phyloP scores from a whole-genome alignment of 2,329 filamentous ascomycete species.

The Fusarium goolgardi region DNA sequence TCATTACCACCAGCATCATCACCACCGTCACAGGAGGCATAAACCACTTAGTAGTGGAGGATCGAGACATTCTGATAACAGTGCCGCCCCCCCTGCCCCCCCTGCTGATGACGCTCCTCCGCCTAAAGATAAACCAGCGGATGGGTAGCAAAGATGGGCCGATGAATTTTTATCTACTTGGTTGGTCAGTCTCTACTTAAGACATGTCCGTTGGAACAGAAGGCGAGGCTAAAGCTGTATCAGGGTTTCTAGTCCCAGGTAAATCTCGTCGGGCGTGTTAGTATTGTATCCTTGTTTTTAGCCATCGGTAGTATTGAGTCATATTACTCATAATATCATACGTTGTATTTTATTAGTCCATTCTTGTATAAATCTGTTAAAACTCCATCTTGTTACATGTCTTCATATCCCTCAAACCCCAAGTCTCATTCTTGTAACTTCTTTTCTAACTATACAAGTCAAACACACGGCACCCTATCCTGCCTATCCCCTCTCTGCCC shows the following conservation, averaged over 20 bases:
- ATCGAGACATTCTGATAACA: constrained; percentile 49
- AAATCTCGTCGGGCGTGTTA: constrained; percentile 28
- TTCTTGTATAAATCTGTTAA: not conserved
- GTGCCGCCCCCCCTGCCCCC: constrained; percentile 30
- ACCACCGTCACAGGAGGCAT: constrained; percentile 33
- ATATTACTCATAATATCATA: not conserved
- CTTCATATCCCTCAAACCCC: not conserved
- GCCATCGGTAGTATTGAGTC: not conserved
- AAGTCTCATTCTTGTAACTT: not conserved
- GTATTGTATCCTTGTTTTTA: not conserved
- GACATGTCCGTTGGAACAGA: fast-evolving
- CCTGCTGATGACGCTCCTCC: constrained; percentile 31
- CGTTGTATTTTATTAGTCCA: not conserved
- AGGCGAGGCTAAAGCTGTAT: not conserved
- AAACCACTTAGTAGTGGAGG: constrained; percentile 50
- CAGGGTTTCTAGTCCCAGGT: constrained; percentile 23
- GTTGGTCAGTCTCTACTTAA: not conserved
- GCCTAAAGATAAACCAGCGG: constrained; percentile 27
- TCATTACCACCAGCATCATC: constrained; percentile 5
- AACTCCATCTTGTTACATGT: not conserved
- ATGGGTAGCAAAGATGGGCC: constrained; percentile 14
- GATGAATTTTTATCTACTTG: not conserved
- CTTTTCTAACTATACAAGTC: not conserved
- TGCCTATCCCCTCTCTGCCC: not conserved
- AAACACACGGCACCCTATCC: not conserved